Percentiles rank a stretch among this genome's conserved stretches.
Evolutionary conservation across 1,284 basidiomycete genomes (phyloP).

Genomic region (Exobasidium rhododendri): DNA sequence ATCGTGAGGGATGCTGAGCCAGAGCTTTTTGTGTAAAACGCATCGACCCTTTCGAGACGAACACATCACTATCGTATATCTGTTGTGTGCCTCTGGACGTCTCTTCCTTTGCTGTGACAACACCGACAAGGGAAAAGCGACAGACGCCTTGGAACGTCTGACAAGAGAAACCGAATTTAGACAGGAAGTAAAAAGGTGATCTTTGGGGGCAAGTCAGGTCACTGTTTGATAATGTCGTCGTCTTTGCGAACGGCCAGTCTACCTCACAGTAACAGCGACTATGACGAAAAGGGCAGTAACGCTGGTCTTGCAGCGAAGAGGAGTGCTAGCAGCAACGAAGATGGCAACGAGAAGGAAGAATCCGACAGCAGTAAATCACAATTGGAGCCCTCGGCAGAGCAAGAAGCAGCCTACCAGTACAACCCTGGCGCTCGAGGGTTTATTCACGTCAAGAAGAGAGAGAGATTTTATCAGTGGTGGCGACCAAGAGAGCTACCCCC

Average conservation of each 20-base stretch:
- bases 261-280: neutral
- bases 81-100: no score
- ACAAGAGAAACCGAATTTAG: no score
- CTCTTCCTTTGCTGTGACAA: no score
- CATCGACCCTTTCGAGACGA: no score
- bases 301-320: neutral
- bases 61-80: no score
- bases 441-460: constrained; percentile 35
- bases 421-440: constrained; percentile 38
- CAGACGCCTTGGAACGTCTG: no score
- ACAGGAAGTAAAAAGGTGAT: no score
- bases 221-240: no score
- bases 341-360: neutral
- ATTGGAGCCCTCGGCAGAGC: neutral
- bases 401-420: constrained; percentile 16
- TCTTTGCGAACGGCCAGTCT: neutral
- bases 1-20: no score
- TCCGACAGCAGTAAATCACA: neutral
- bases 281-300: neutral
- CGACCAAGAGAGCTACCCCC: constrained; percentile 43
- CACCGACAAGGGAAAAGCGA: no score
- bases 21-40: no score
- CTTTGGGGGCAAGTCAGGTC: no score
- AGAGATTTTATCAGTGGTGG: constrained; percentile 53
- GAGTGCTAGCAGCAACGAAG: neutral